A percentile compares a stretch with the other conserved stretches of the same genome.
These are phyloP conservation scores for Russula emetica DNA, from an alignment of 768 basidiomycete species.

Conservation along the genomic window DNA sequence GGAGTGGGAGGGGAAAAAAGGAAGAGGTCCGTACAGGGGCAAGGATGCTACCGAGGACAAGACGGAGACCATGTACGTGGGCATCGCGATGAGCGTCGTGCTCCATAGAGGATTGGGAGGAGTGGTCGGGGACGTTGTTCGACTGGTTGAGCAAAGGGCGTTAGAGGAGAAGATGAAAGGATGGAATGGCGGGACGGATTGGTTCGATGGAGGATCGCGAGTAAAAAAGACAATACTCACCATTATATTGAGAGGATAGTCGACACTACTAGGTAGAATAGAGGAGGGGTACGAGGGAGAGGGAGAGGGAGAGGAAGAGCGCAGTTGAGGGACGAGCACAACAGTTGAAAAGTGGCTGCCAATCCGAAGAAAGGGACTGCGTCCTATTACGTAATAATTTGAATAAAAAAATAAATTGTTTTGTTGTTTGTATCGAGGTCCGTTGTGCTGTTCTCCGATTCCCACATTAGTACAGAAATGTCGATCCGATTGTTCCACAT, in stretches of 20 bases:
- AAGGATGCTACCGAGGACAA: constrained; percentile 58
- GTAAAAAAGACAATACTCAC: not conserved
- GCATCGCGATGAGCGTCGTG: constrained; percentile 34
- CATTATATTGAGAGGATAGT: not conserved
- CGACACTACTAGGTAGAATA: not conserved
- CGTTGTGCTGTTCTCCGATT: not conserved
- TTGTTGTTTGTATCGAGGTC: not conserved
- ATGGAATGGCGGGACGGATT: no score
- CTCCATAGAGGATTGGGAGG: constrained; percentile 13
- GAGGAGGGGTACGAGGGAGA: no score
- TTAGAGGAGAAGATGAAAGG: not conserved
- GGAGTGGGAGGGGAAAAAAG: constrained; percentile 9
- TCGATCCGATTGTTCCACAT: not conserved
- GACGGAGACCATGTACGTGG: constrained; percentile 39
- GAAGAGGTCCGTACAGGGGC: constrained; percentile 45
- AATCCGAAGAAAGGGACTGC: no score
- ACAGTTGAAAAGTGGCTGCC: not conserved
- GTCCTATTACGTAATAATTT: not conserved
- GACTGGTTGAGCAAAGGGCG: not conserved
- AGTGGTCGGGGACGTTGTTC: constrained; percentile 2
- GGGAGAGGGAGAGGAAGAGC: not conserved
- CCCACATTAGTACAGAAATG: not conserved
- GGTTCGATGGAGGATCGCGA: not conserved
- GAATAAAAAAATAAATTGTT: not conserved
- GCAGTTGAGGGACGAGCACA: not conserved